phyloP scores from a whole-genome alignment of 2,329 filamentous ascomycete genomes.

The Fusarium phyllophilum region DNA sequence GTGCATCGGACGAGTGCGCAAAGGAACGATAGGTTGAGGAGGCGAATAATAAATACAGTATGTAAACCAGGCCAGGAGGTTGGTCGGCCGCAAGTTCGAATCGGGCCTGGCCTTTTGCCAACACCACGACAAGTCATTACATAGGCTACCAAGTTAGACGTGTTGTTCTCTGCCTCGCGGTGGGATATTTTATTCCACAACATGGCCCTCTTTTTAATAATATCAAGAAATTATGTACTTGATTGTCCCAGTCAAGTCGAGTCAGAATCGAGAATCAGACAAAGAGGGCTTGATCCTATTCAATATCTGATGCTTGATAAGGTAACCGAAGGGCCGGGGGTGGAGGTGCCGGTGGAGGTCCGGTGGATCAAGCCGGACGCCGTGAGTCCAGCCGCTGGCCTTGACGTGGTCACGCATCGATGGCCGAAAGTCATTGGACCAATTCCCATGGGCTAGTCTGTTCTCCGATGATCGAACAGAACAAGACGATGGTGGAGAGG shows the following conservation, averaged over 20 bases:
- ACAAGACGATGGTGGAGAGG: neutral
- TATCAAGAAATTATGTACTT: neutral
- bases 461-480: constrained; percentile 36
- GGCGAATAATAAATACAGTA: neutral
- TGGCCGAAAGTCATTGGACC: constrained; percentile 33
- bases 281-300: constrained; percentile 12
- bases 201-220: neutral
- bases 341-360: constrained; percentile 33
- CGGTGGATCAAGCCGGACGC: constrained; percentile 38
- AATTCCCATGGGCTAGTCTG: constrained; percentile 26
- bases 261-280: neutral
- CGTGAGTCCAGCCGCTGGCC: constrained; percentile 37
- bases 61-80: neutral
- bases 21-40: neutral
- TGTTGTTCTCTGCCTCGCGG: constrained; percentile 2
- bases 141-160: neutral
- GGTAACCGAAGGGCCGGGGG: constrained; percentile 28
- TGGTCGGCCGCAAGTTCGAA: constrained; percentile 15
- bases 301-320: constrained; percentile 20
- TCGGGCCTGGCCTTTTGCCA: constrained; percentile 5
- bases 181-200: constrained; percentile 5
- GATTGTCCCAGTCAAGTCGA: neutral
- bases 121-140: constrained; percentile 8
- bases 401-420: constrained; percentile 44
- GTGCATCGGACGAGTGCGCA: neutral